These are phyloP conservation scores for Houttuynia cordata DNA, from an alignment of 164 flowering plant genomes.

Conservation along the genomic window DNA sequence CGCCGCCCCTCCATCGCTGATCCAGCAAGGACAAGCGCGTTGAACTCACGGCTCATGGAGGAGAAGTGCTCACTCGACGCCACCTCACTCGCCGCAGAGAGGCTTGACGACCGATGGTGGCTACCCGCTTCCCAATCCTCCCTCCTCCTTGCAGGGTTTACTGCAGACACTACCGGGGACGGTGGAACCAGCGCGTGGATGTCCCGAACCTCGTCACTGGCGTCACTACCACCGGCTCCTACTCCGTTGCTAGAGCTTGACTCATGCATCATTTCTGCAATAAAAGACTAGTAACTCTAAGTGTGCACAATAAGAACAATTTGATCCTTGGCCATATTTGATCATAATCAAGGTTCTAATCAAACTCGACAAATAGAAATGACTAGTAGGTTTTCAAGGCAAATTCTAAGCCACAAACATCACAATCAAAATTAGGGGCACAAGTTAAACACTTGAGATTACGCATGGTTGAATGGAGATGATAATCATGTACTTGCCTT, in stretches of 20 bases:
- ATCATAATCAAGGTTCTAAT: too few relatives aligned
- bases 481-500: too few relatives aligned
- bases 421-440: too few relatives aligned
- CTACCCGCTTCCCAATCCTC: slow-evolving; percentile 48
- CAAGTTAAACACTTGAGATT: too few relatives aligned
- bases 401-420: too few relatives aligned
- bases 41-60: slow-evolving; percentile 25
- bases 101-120: slow-evolving; percentile 39
- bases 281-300: not conserved
- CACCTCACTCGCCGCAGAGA: slow-evolving; percentile 26
- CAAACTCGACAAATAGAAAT: too few relatives aligned
- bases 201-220: slow-evolving; percentile 31
- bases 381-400: too few relatives aligned
- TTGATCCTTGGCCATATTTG: too few relatives aligned
- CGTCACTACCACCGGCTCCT: not conserved
- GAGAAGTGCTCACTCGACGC: slow-evolving; percentile 21
- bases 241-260: not conserved
- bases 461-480: too few relatives aligned
- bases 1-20: slow-evolving; percentile 8
- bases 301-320: not conserved
- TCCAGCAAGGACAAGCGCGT: slow-evolving; percentile 38
- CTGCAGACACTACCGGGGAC: slow-evolving; percentile 8
- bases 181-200: slow-evolving; percentile 57
- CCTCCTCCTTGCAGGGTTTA: slow-evolving; percentile 8
- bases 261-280: not conserved